Conservation (phyloP, 2,329 filamentous ascomycete genomes). For the Exophiala viscosa region DNA sequence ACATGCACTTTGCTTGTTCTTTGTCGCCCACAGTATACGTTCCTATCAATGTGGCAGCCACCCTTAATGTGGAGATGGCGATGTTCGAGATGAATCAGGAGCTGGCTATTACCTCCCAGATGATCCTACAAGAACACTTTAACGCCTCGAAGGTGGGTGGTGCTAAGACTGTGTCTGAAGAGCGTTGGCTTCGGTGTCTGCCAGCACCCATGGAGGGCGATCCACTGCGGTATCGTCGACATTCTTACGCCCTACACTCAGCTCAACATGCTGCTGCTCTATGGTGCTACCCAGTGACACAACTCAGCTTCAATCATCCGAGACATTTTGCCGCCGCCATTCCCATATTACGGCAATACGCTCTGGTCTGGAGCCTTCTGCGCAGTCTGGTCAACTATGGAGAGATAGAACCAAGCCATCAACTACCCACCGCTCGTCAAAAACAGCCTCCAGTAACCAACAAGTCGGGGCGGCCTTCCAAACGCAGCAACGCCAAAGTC, state of each 20-base stretch:
- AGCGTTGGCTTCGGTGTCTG: slow-evolving; percentile 35
- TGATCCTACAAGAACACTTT: slow-evolving; percentile 13
- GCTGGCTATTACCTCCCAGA: slow-evolving; percentile 26
- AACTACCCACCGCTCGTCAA: slow-evolving; percentile 16
- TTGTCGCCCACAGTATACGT: slow-evolving; percentile 42
- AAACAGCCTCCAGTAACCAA: slow-evolving; percentile 24
- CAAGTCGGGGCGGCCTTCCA: slow-evolving; percentile 1
- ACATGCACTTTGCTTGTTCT: slow-evolving; percentile 44
- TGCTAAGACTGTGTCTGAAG: slow-evolving; percentile 31
- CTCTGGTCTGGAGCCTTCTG: slow-evolving; percentile 39
- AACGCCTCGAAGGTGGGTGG: slow-evolving; percentile 10
- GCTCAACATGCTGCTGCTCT: slow-evolving; percentile 33
- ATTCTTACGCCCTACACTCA: slow-evolving; percentile 43
- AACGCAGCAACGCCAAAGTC: slow-evolving; percentile 41
- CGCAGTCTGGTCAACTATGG: slow-evolving; percentile 34
- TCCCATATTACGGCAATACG: slow-evolving; percentile 45
- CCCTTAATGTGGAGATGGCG: slow-evolving; percentile 39
- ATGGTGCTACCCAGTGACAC: slow-evolving; percentile 32
- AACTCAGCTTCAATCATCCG: slow-evolving; percentile 45
- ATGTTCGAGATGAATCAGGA: slow-evolving; percentile 34
- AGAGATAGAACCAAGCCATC: slow-evolving; percentile 13
- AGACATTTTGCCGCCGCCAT: slow-evolving; percentile 43
- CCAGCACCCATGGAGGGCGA: slow-evolving; percentile 33
- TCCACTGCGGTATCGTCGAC: slow-evolving; percentile 32
- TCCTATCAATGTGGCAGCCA: slow-evolving; percentile 40